Percentiles rank a stretch among this genome's conserved stretches.
Evolutionary conservation across 192 early-diverging fungal species (phyloP).

Genomic region (Coemansia furcata): DNA sequence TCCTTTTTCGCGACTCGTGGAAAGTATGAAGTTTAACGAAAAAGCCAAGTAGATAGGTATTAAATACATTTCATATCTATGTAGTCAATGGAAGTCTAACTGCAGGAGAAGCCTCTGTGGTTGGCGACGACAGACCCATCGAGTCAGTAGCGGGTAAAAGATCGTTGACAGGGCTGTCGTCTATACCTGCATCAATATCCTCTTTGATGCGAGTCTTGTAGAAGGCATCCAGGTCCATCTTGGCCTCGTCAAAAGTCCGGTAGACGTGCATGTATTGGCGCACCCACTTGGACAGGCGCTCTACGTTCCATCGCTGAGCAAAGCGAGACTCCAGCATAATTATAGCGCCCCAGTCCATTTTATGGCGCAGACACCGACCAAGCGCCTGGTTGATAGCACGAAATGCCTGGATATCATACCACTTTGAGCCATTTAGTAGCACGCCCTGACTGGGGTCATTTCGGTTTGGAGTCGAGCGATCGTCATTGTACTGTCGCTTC

Average conservation of each 20-base stretch:
- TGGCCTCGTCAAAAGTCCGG: constrained; percentile 16
- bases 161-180: not conserved
- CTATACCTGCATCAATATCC: not conserved
- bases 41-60: not conserved
- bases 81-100: not conserved
- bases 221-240: constrained; percentile 19
- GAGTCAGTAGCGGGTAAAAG: not conserved
- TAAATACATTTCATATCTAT: not conserved
- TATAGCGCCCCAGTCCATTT: constrained; percentile 60
- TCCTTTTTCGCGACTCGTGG: constrained; percentile 16
- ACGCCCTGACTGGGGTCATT: not conserved
- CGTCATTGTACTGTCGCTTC: constrained; percentile 56
- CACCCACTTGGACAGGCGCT: constrained; percentile 54
- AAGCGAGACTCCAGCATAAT: constrained; percentile 61
- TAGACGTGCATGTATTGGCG: constrained; percentile 23
- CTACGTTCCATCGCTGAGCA: constrained; percentile 12
- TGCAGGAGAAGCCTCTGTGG: not conserved
- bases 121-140: not conserved
- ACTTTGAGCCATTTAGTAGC: constrained; percentile 48
- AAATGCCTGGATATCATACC: constrained; percentile 62
- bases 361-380: constrained; percentile 60
- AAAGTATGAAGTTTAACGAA: constrained; percentile 10
- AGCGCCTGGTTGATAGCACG: constrained; percentile 61
- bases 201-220: constrained; percentile 25
- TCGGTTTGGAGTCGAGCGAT: not conserved